Evolutionary conservation across 371 early-diverging fungal genomes (phyloP), one percentile per base, ranked within the genome.

Genomic region (Syncephalastrum sp.): DNA sequence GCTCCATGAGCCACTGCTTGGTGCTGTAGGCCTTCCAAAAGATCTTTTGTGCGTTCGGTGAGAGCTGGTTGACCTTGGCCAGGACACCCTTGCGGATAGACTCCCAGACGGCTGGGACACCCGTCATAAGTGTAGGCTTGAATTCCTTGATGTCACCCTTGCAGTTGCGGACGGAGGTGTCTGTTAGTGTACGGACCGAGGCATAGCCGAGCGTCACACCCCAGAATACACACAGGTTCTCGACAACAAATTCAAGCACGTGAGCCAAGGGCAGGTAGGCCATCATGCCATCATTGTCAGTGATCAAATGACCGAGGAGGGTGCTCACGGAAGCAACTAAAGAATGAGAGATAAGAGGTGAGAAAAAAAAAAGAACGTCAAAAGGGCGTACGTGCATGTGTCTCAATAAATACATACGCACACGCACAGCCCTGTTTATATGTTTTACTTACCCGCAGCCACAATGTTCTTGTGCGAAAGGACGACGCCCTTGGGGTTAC

Each of bases 251-350:
- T 61, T 93, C 93, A 61, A 91, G 76, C 3, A 90, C 88, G 79
- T 99, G 98, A 21, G 96, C 95, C 4, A 95, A 77, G 12, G 98
- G 98, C 41, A 99, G 77, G 72, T 93, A 96, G 17, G 92, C 91
- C 45, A 96, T 71, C 65, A 94, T 73, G 5, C 70, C 60, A 55
- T 87, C 88, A 21, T 77, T 68, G 29, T 57, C 61, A 17, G 57
- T 64, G 24, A 76, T 12, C 17, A 70, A 27, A 45, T 61, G 53
- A 33, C 68, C 69, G 59, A 82, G 56, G 50, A 80, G 44, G 54
- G 65, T 51, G 61, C 73, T 67, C 6, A 71, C 78, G 23, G 83
- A 85, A 21, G 83, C 82, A 56, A 86, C 83, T 81, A 56, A 41
- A 56, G 15, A 19, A 25, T 13, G 56, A n/a, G 56, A 21, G 21